Percentiles rank a stretch among this genome's conserved stretches.
phyloP scores from a whole-genome alignment of 2,329 filamentous ascomycete genomes.

The Pseudogymnoascus sp. region DNA sequence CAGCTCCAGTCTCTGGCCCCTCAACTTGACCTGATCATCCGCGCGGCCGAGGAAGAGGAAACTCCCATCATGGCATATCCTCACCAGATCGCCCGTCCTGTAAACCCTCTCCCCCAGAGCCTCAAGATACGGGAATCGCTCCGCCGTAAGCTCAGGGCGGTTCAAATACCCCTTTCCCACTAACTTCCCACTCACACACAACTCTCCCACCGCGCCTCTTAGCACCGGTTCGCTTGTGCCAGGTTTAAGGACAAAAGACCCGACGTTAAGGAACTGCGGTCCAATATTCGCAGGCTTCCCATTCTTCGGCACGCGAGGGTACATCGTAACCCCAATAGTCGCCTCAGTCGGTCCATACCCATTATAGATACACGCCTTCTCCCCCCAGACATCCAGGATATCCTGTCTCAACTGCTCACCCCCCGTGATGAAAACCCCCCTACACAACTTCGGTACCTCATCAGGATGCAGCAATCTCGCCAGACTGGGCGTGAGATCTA shows the following conservation, averaged over 20 bases:
- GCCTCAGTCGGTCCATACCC: conserved; percentile 89
- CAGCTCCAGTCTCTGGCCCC: conserved; percentile 82
- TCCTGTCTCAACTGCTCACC: conserved; percentile 84
- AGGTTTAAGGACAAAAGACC: conserved; percentile 67
- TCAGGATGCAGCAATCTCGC: conserved; percentile 70
- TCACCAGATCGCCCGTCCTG: conserved; percentile 80
- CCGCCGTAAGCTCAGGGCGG: conserved; percentile 64
- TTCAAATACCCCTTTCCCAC: conserved; percentile 89
- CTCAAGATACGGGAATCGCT: conserved; percentile 63
- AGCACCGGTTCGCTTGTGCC: conserved; percentile 64
- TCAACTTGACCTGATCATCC: conserved; percentile 87
- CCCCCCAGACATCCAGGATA: conserved; percentile 79
- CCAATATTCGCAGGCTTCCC: conserved; percentile 86
- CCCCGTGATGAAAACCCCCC: conserved; percentile 86
- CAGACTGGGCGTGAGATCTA: conserved; percentile 83
- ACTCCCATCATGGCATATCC: conserved; percentile 69
- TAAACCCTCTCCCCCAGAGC: conserved; percentile 59
- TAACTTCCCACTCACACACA: conserved; percentile 78
- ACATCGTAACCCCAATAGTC: conserved; percentile 89
- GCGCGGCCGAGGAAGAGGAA: conserved; percentile 83
- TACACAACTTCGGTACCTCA: conserved; percentile 70
- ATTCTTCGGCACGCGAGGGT: conserved; percentile 66
- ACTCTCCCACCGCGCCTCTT: conserved; percentile 72
- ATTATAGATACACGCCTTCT: conserved; percentile 76
- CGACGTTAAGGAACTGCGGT: conserved; percentile 77